Evolutionary conservation across 2,329 filamentous ascomycete genomes (phyloP).

Genomic region (Allantophomopsis cytisporea): DNA sequence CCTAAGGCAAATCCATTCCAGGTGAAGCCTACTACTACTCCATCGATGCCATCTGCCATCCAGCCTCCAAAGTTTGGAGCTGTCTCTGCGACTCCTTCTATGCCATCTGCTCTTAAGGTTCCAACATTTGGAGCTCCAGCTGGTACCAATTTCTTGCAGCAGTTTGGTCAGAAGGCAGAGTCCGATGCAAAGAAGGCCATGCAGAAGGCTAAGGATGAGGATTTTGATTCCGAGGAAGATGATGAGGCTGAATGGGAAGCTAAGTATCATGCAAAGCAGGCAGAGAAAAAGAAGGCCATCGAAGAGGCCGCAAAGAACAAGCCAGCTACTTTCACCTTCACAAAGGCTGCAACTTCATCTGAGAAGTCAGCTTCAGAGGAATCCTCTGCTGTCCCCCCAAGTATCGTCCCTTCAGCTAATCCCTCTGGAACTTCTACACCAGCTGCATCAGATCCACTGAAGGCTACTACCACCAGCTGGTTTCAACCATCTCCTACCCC

Average conservation of each 20-base stretch:
- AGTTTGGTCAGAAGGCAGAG: conserved; percentile 12
- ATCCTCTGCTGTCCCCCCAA: no score
- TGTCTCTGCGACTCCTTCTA: not conserved
- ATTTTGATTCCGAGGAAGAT: conserved; percentile 17
- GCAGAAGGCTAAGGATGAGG: conserved; percentile 14
- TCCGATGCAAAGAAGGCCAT: conserved; percentile 6
- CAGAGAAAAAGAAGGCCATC: conserved; percentile 5
- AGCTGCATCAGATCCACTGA: no score
- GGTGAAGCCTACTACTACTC: not conserved
- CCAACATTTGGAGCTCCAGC: conserved; percentile 10
- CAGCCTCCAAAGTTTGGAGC: not conserved
- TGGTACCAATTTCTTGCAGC: conserved; percentile 10
- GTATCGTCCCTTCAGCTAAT: no score
- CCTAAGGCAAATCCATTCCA: not conserved
- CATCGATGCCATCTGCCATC: not conserved
- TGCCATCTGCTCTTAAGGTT: conserved; percentile 7
- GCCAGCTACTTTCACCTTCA: not conserved
- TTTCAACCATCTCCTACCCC: no score
- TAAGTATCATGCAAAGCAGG: conserved; percentile 9
- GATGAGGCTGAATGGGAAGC: conserved; percentile 5
- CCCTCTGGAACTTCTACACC: no score
- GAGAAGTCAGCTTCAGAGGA: no score
- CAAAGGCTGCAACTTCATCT: no score
- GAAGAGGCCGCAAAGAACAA: conserved; percentile 8
- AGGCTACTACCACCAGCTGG: no score